Percentiles rank a stretch among this genome's conserved stretches.
Evolutionary conservation across 352 stramenopile genomes (phyloP).

Genomic region (Thalassiosira hispida): DNA sequence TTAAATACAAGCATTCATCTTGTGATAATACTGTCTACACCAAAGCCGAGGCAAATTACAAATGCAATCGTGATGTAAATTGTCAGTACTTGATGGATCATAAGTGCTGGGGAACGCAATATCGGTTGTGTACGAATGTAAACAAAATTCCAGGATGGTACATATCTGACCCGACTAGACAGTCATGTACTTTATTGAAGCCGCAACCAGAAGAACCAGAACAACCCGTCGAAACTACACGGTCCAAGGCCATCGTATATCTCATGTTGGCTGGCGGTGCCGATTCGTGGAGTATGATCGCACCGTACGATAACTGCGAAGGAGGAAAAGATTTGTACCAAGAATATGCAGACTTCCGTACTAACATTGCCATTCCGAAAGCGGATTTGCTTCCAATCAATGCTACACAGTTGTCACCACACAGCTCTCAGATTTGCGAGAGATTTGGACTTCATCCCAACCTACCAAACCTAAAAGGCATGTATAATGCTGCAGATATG

Average conservation of each 20-base stretch:
- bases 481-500: constrained; percentile 67
- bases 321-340: constrained; percentile 44
- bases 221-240: neutral
- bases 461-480: constrained; percentile 37
- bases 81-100: too few relatives aligned
- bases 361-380: constrained; percentile 43
- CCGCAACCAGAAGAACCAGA: too few relatives aligned
- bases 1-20: constrained; percentile 3
- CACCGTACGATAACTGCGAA: constrained; percentile 48
- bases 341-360: constrained; percentile 52
- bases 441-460: constrained; percentile 63
- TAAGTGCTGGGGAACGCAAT: too few relatives aligned
- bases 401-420: constrained; percentile 18
- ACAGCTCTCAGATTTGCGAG: constrained; percentile 34
- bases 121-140: too few relatives aligned
- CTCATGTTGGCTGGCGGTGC: constrained; percentile 64
- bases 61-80: too few relatives aligned
- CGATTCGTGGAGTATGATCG: constrained; percentile 69
- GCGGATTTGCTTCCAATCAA: constrained; percentile 52
- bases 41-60: too few relatives aligned
- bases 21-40: constrained; percentile 1
- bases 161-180: too few relatives aligned
- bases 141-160: too few relatives aligned
- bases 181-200: too few relatives aligned
- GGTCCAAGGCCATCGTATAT: constrained; percentile 73